These are phyloP conservation scores for Cryptococcus depauperatus DNA, from an alignment of 1,284 basidiomycete genomes.

Conservation along the genomic window DNA sequence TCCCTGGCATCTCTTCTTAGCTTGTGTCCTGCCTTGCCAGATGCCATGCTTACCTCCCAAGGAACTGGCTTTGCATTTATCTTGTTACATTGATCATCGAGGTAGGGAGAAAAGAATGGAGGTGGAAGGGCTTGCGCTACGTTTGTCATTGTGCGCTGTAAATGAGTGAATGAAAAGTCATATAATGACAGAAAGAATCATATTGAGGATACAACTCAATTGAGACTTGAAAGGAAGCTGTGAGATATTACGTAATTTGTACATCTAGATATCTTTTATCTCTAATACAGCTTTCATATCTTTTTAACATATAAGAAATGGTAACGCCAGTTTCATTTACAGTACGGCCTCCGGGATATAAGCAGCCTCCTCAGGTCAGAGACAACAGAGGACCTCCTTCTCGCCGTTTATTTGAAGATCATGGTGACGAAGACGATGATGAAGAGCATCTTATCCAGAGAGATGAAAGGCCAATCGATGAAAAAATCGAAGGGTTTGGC, in stretches of 20 bases:
- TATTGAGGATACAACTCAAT: background rate
- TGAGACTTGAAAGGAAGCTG: background rate
- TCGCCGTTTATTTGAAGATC: constrained; percentile 32
- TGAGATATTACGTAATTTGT: background rate
- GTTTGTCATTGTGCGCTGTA: constrained; percentile 19
- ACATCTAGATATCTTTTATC: background rate
- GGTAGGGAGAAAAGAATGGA: constrained; percentile 69
- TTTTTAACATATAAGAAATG: constrained; percentile 21
- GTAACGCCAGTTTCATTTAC: constrained; percentile 42
- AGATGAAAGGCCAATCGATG: constrained; percentile 45
- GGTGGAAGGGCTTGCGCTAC: constrained; percentile 56
- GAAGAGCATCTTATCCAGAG: background rate
- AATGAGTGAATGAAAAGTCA: background rate
- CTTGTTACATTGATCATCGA: constrained; percentile 79
- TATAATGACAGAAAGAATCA: no score
- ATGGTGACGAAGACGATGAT: constrained; percentile 34
- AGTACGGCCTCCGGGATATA: constrained; percentile 30
- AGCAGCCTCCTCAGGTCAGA: constrained; percentile 28
- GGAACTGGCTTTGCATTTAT: constrained; percentile 84
- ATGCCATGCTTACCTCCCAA: constrained; percentile 67
- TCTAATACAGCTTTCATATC: background rate
- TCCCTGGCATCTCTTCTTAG: constrained; percentile 51
- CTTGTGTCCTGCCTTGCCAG: background rate
- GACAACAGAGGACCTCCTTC: constrained; percentile 28
- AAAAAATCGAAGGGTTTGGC: constrained; percentile 65